Evolutionary conservation across 78 protist genomes (phyloP).

Genomic region (Parvularia atlantis): DNA sequence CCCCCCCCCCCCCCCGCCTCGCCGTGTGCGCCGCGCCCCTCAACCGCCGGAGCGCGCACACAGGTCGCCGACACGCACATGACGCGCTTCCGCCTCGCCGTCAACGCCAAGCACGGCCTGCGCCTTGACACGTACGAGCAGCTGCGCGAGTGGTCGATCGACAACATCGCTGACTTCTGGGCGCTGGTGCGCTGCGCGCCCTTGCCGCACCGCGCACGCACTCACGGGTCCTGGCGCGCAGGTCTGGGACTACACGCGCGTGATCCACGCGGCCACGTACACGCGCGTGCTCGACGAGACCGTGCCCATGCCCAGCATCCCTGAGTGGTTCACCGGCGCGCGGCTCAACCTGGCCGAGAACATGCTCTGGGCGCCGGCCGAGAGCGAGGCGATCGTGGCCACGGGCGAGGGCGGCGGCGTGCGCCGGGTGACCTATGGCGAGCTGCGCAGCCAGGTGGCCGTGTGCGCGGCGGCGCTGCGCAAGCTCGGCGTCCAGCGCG

Average conservation of each 20-base stretch:
- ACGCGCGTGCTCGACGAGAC: background rate
- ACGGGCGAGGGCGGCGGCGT: background rate
- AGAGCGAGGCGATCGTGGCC: background rate
- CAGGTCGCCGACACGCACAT: no score
- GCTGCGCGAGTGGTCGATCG: slow-evolving; percentile 21
- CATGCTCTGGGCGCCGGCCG: background rate
- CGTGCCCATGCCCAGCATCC: background rate
- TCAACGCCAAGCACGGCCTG: no score
- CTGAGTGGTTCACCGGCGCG: slow-evolving; percentile 35
- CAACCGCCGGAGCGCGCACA: no score
- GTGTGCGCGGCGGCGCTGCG: slow-evolving; percentile 1
- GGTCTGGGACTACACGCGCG: background rate
- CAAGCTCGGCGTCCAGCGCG: background rate
- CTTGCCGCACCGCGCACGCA: background rate
- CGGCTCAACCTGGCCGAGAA: slow-evolving; percentile 39
- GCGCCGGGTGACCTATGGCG: background rate
- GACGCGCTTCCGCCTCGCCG: no score
- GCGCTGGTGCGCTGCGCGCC: background rate
- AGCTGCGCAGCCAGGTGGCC: slow-evolving; percentile 3
- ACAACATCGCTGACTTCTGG: slow-evolving; percentile 15
- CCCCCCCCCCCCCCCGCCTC: no score
- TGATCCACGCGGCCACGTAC: background rate
- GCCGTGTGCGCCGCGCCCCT: no score
- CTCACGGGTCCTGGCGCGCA: background rate
- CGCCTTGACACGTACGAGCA: background rate